Percentiles rank a stretch among this genome's conserved stretches.
Conservation (phyloP, 2,329 filamentous ascomycete genomes). For the Beauveria caledonica region DNA sequence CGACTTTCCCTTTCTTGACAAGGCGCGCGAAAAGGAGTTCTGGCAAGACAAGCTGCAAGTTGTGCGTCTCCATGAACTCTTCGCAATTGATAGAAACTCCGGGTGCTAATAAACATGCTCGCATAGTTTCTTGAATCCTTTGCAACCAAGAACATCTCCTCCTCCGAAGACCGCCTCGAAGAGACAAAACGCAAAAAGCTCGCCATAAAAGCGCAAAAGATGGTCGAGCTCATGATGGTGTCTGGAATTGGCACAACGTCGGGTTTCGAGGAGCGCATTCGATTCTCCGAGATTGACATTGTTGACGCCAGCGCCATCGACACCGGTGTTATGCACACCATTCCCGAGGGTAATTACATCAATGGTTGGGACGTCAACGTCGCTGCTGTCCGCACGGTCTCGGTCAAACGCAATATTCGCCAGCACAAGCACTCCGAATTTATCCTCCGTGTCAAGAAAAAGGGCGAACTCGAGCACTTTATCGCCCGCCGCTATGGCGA, state of each 20-base stretch:
- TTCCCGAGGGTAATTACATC: conserved; percentile 84
- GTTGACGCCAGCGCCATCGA: conserved; percentile 91
- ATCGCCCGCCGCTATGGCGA: conserved; percentile 83
- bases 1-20: conserved; percentile 95
- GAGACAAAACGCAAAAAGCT: conserved; percentile 93
- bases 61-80: conserved; percentile 43
- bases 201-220: conserved; percentile 85
- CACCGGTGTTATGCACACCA: conserved; percentile 74
- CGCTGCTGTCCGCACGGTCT: conserved; percentile 73
- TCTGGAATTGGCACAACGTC: conserved; percentile 92
- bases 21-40: conserved; percentile 96
- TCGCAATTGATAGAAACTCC: neutral
- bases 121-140: conserved; percentile 88
- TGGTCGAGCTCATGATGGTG: conserved; percentile 99
- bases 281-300: conserved; percentile 94
- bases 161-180: conserved; percentile 89
- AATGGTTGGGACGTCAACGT: conserved; percentile 98
- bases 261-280: conserved; percentile 93
- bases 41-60: conserved; percentile 98
- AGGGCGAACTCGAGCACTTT: conserved; percentile 66
- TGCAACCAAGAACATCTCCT: conserved; percentile 93
- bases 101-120: neutral
- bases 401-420: conserved; percentile 76
- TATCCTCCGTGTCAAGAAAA: conserved; percentile 73
- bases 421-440: conserved; percentile 95